Base-by-base conservation (phyloP, 768 basidiomycete genomes). In the Kwoniella bestiolae region DNA sequence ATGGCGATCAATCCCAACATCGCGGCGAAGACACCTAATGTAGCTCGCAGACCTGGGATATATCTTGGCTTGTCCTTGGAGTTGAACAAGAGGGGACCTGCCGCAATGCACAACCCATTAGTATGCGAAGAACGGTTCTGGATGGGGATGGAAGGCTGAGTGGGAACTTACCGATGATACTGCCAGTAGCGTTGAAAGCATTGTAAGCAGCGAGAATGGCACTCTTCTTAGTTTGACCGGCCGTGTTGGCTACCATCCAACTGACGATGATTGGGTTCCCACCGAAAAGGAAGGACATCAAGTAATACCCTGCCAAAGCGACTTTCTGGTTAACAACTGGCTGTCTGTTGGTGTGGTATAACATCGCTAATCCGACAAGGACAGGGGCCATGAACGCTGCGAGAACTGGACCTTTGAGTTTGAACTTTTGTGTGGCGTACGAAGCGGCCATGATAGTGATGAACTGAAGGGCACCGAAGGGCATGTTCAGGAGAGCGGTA, bases 401-500 rank as follows among this genome's bases (percentile, higher is more conserved):
- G 11, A 80, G 65, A 51, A 78, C 60, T 62, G 47, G 21, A 2
- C 67, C 62, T 66, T 81, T 81, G 44, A 32, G 41, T 29, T 56
- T 58, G 65, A 71, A 70, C 45, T 65, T 61, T 11, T 63, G 60
- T 18, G 75, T 77, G 2, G 62, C 53, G 66, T 72, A 82, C 7
- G 70, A 74, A 1, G 66, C 65, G 56, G 65, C 26, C 44, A 77
- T 50, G 57, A 82, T 82, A 60, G 62, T 60, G 31, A 69, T n/a
- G 55, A 73, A 66, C 71, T 85, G 84, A 21, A 86, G 71, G 12
- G 79, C 78, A 25, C 80, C 76, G 71, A 85, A 86, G 3, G 84
- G 85, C 61, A 85, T 84, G 65, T 84, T 85, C 77, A 86, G 83
- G n/a, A 85, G 75, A 34, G 85, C 82, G 34, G 84, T 84, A 14